phyloP scores from a whole-genome alignment of 768 basidiomycete species.

The Hygrocybe punicea region DNA sequence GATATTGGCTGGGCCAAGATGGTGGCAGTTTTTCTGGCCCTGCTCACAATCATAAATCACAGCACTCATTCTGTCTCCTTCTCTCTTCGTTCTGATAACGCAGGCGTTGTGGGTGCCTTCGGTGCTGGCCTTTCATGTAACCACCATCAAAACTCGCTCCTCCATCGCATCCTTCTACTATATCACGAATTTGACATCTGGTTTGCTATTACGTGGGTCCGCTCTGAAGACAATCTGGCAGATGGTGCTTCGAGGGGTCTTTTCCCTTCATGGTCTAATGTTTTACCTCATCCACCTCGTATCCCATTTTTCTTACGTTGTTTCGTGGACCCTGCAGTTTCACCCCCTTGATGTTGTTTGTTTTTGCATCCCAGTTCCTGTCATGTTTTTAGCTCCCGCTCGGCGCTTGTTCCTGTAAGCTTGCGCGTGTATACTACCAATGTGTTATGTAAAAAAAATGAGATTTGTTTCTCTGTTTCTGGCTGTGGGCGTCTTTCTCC shows the following conservation, averaged over 20 bases:
- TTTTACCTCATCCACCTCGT: background rate
- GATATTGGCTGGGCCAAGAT: slow-evolving; percentile 34
- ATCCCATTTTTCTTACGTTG: background rate
- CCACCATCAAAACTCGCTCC: slow-evolving; percentile 26
- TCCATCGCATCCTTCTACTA: slow-evolving; percentile 23
- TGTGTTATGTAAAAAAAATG: too few relatives aligned
- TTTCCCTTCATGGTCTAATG: background rate
- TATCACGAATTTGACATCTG: slow-evolving; percentile 24
- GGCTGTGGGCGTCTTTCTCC: too few relatives aligned
- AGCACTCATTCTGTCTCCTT: slow-evolving; percentile 16
- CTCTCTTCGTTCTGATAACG: slow-evolving; percentile 28
- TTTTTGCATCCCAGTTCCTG: too few relatives aligned
- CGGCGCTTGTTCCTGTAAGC: too few relatives aligned
- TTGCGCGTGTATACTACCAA: too few relatives aligned
- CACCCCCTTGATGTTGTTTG: too few relatives aligned
- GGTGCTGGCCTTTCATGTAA: slow-evolving; percentile 24
- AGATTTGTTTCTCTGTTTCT: too few relatives aligned
- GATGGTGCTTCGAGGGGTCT: slow-evolving; percentile 15
- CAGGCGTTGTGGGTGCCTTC: slow-evolving; percentile 30
- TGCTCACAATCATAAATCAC: slow-evolving; percentile 12
- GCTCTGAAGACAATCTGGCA: slow-evolving; percentile 18
- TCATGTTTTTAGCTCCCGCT: too few relatives aligned
- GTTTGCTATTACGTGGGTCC: slow-evolving; percentile 25
- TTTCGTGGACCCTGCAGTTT: background rate
- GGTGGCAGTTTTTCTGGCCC: slow-evolving; percentile 23